These are phyloP conservation scores for Phialocephala subalpina DNA, from an alignment of 2,329 filamentous ascomycete genomes.

Conservation along the genomic window DNA sequence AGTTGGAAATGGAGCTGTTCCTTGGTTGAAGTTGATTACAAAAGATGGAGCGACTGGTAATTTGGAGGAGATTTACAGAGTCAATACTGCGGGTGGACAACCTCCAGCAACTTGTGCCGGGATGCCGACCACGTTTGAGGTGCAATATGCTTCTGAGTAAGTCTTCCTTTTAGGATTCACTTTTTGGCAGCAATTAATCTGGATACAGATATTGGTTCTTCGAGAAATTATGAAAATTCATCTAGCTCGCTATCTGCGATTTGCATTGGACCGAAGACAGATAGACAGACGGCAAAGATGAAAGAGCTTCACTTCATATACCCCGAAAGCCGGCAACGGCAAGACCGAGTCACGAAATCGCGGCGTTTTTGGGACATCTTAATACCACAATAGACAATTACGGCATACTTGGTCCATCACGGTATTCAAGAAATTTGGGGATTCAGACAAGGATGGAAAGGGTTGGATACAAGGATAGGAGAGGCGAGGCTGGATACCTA, in stretches of 20 bases:
- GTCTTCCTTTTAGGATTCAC: no score
- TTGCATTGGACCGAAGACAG: neutral
- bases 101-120: slow-evolving; percentile 77
- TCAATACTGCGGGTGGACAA: slow-evolving; percentile 84
- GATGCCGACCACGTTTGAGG: slow-evolving; percentile 67
- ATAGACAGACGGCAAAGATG: neutral
- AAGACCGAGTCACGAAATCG: neutral
- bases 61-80: slow-evolving; percentile 80
- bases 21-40: slow-evolving; percentile 79
- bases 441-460: neutral
- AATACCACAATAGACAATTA: neutral
- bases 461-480: neutral
- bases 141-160: slow-evolving; percentile 87
- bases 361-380: neutral
- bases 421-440: neutral
- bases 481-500: slow-evolving; percentile 16
- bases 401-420: neutral
- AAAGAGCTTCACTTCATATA: slow-evolving; percentile 8
- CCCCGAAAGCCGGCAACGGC: neutral
- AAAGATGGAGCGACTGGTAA: slow-evolving; percentile 63
- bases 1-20: slow-evolving; percentile 71
- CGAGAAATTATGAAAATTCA: slow-evolving; percentile 19
- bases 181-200: slow-evolving; percentile 25
- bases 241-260: neutral
- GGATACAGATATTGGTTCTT: slow-evolving; percentile 43